Conservation (phyloP, 192 early-diverging fungal species). For the Podila minutissima region DNA sequence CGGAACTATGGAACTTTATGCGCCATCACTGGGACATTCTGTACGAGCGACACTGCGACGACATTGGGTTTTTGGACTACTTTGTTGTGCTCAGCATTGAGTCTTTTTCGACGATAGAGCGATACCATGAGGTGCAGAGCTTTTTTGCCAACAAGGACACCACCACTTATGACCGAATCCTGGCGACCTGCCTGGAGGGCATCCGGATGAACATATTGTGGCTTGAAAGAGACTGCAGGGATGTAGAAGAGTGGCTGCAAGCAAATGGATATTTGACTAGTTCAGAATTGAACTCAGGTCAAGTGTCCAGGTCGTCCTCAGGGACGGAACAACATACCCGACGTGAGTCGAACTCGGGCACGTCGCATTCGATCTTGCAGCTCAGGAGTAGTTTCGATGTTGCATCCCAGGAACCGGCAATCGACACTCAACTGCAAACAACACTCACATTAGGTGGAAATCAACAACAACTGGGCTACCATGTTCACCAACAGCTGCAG, state of each 20-base stretch:
- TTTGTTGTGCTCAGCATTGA: constrained; percentile 58
- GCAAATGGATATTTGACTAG: constrained; percentile 24
- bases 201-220: constrained; percentile 61
- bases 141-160: constrained; percentile 66
- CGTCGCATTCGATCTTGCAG: not conserved
- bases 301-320: not conserved
- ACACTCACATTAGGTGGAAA: not conserved
- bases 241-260: constrained; percentile 40
- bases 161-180: constrained; percentile 55
- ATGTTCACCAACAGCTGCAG: not conserved
- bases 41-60: constrained; percentile 63
- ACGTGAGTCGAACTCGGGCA: not conserved
- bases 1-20: constrained; percentile 75
- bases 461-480: not conserved
- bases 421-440: not conserved
- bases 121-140: constrained; percentile 61
- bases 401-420: not conserved
- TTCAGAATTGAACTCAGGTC: not conserved
- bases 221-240: constrained; percentile 32
- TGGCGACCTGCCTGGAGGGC: constrained; percentile 69
- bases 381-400: not conserved
- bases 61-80: constrained; percentile 68
- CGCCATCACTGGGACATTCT: constrained; percentile 64
- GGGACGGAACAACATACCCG: not conserved
- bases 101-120: constrained; percentile 56